Base-by-base conservation (phyloP, 257 asterid genomes). In the Catharanthus roseus region DNA sequence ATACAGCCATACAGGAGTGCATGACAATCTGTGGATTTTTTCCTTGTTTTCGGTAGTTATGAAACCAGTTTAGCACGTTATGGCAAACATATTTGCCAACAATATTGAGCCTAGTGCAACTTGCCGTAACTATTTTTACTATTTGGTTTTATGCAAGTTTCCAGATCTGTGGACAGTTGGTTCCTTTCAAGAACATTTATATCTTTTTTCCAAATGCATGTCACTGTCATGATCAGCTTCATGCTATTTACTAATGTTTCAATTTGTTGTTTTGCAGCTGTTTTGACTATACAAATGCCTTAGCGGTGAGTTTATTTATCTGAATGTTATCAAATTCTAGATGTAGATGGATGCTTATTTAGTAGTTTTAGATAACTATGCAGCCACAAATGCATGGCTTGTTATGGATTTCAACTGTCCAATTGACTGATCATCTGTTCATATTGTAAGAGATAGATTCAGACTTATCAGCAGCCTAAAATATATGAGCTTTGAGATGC, bases 251-350 rank as follows among this genome's bases (percentile, higher is more conserved):
- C 45, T 77, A 75, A 74, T 75, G 24, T 69, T 51, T 34, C 21
- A 63, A 29, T 72, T 74, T 67, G 51, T 71, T 72, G 57, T 78
- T n/a, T 76, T 83, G 82, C 97, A 93, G 99, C 84, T 93, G 99
- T 79, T 93, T 93, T 75, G 99, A 93, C 89, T 93, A 93, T 90
- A 91, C 97, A 7, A 93, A 91, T 80, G 97, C 88, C 60, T 86
- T 93, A 68, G 97, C 97, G 88, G 97, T 91, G 83, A 88, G 96
- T 83, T 71, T 33, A 61, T 33, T 58, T 33, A 18, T 61, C 45
- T 56, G 15, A 66, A 10, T 42, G 7, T 49, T 8, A 3, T n/a
- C 60, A 29, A 31, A 54, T 66, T 51, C 11, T 39, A 42, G 39
- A 23, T n/a, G n/a, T n/a, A n/a, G n/a, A 12, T 57, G 49, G 28